A percentile compares a stretch with the other conserved stretches of the same genome.
phyloP scores from a whole-genome alignment of 208 protist species.

The Wallacemonas collosoma region DNA sequence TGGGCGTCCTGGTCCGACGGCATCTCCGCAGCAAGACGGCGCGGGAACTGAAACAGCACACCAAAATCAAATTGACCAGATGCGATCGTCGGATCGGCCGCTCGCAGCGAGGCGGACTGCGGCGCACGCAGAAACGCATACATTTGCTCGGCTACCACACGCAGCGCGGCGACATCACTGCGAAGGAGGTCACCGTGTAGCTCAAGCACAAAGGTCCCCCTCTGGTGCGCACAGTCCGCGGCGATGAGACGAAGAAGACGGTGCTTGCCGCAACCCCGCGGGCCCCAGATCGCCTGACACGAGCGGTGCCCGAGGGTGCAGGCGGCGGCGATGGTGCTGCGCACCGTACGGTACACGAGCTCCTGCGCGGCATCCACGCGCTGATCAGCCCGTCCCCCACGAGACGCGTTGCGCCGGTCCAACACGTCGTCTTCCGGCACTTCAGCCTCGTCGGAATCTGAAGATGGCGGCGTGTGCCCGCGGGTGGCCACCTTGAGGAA shows the following conservation, averaged over 20 bases:
- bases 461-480: conserved; percentile 27
- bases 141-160: conserved; percentile 68
- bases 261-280: conserved; percentile 70
- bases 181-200: conserved; percentile 70
- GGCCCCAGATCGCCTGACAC: conserved; percentile 79
- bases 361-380: conserved; percentile 37
- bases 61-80: conserved; percentile 82
- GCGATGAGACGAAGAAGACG: conserved; percentile 72
- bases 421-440: not conserved
- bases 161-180: conserved; percentile 64
- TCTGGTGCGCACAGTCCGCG: conserved; percentile 46
- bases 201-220: conserved; percentile 61
- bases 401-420: not conserved
- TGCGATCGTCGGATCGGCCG: conserved; percentile 49
- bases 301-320: conserved; percentile 74
- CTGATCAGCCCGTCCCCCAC: not conserved
- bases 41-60: conserved; percentile 62
- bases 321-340: conserved; percentile 71
- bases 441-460: not conserved
- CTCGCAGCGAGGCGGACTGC: conserved; percentile 50
- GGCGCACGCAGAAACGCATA: conserved; percentile 58
- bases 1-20: conserved; percentile 1
- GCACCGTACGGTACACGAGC: conserved; percentile 58
- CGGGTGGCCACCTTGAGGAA: conserved; percentile 35
- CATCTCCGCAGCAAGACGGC: not conserved